A percentile compares a stretch with the other conserved stretches of the same genome.
Evolutionary conservation across 2,329 filamentous ascomycete species (phyloP).

Genomic region (Cordyceps cateniannulata): DNA sequence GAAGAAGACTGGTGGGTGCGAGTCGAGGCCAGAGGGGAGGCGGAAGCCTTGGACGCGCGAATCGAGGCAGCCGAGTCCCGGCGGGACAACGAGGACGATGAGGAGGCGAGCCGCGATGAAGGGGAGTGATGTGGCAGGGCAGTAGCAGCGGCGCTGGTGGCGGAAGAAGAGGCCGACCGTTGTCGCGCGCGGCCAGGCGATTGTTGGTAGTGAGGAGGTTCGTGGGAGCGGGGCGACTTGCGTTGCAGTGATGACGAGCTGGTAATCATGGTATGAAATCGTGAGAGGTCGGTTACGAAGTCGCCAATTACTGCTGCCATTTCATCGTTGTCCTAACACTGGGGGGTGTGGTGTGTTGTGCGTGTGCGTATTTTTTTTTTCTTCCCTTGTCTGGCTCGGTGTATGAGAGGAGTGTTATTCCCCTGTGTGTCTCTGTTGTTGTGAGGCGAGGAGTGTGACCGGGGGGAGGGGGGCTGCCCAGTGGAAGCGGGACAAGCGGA

Average conservation of each 20-base stretch:
- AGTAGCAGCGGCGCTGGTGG: not conserved
- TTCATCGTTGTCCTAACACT: conserved; percentile 30
- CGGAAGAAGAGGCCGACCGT: conserved; percentile 10
- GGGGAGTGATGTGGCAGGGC: conserved; percentile 9
- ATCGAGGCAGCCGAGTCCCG: conserved; percentile 14
- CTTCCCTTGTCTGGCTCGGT: not conserved
- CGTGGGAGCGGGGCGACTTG: conserved; percentile 39
- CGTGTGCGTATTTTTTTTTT: not conserved
- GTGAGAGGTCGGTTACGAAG: conserved; percentile 64
- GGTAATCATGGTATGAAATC: conserved; percentile 65
- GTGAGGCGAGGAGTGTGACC: not conserved
- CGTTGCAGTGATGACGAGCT: conserved; percentile 34
- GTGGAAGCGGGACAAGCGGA: conserved; percentile 1
- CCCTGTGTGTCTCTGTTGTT: conserved; percentile 13
- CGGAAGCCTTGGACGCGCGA: conserved; percentile 17
- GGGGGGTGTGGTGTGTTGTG: not conserved
- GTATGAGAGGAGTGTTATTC: not conserved
- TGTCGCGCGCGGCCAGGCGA: conserved; percentile 24
- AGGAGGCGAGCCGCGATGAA: conserved; percentile 13
- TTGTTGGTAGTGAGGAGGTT: conserved; percentile 21
- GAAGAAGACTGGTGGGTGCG: conserved; percentile 18
- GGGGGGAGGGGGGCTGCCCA: not conserved
- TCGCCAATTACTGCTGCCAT: conserved; percentile 65
- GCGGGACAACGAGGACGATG: conserved; percentile 15
- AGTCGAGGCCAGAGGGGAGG: conserved; percentile 14